Percentiles rank a stretch among this genome's conserved stretches.
Conservation (phyloP, 2,329 filamentous ascomycete species). For the Pezicula neosporulosa region DNA sequence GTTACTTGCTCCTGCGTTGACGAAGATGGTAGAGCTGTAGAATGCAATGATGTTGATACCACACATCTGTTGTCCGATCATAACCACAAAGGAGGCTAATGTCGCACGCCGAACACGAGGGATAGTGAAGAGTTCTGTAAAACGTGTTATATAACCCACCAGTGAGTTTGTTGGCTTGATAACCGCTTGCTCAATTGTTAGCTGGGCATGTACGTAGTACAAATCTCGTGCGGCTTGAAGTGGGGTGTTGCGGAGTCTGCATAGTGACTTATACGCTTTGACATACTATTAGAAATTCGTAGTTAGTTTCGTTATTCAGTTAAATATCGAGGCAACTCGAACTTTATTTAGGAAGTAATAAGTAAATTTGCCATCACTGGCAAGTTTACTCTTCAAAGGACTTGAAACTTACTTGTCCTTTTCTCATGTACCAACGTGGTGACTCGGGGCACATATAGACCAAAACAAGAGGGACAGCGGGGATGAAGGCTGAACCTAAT, state of each 20-base stretch:
- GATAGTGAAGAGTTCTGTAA: slow-evolving; percentile 66
- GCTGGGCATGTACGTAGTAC: slow-evolving; percentile 60
- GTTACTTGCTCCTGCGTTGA: slow-evolving; percentile 50
- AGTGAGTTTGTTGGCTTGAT: slow-evolving; percentile 42
- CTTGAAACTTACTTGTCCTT: slow-evolving; percentile 28
- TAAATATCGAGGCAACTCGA: too few relatives aligned
- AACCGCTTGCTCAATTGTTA: slow-evolving; percentile 56
- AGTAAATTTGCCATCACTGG: too few relatives aligned
- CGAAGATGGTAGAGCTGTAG: slow-evolving; percentile 64
- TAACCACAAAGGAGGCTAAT: slow-evolving; percentile 73
- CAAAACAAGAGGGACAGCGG: slow-evolving; percentile 52
- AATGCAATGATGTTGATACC: slow-evolving; percentile 67
- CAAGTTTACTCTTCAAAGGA: too few relatives aligned
- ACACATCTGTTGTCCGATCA: slow-evolving; percentile 42
- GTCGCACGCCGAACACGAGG: slow-evolving; percentile 70
- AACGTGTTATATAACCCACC: slow-evolving; percentile 24
- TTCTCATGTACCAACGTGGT: slow-evolving; percentile 56
- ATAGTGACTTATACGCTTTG: slow-evolving; percentile 51
- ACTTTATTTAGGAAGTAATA: too few relatives aligned
- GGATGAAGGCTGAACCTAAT: slow-evolving; percentile 61
- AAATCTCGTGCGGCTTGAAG: slow-evolving; percentile 57
- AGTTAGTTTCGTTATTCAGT: too few relatives aligned
- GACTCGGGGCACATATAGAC: slow-evolving; percentile 65
- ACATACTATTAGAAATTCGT: slow-evolving; percentile 22
- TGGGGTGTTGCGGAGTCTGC: slow-evolving; percentile 39